phyloP scores from a whole-genome alignment of 345 rosid genomes.

The Arabidopsis suecica region DNA sequence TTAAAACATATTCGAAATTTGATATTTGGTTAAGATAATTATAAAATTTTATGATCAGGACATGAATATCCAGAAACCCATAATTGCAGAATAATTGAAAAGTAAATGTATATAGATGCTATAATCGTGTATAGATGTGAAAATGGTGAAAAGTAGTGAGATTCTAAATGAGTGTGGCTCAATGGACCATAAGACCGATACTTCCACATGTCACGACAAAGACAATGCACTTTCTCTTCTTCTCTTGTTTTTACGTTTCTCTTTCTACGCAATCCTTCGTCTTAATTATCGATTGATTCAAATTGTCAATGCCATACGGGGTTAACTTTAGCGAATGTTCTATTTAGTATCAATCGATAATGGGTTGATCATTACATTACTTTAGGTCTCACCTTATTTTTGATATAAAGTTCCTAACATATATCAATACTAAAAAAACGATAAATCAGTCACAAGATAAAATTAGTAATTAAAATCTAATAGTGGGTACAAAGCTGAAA shows the following conservation, averaged over 20 bases:
- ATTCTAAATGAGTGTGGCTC: constrained; percentile 39
- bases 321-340: not conserved
- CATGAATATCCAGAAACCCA: constrained; percentile 41
- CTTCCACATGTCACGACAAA: constrained; percentile 28
- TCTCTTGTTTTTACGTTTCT: not conserved
- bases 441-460: not conserved
- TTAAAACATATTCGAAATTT: constrained; percentile 30
- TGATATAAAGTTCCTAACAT: constrained; percentile 1
- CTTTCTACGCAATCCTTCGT: constrained; percentile 32
- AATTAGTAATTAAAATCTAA: constrained; percentile 1
- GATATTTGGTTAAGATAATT: constrained; percentile 11
- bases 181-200: constrained; percentile 41
- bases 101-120: constrained; percentile 11
- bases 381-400: not conserved
- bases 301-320: not conserved
- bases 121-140: constrained; percentile 32
- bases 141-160: constrained; percentile 32
- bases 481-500: constrained; percentile 32
- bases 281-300: constrained; percentile 22
- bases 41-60: constrained; percentile 15
- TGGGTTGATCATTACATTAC: not conserved
- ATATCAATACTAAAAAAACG: not conserved
- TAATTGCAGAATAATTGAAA: constrained; percentile 11
- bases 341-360: not conserved
- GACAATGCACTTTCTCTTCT: constrained; percentile 33